Evolutionary conservation across 2,329 filamentous ascomycete species (phyloP), one percentile per base, ranked within the genome.

Genomic region (Alternaria angustiovoidea): DNA sequence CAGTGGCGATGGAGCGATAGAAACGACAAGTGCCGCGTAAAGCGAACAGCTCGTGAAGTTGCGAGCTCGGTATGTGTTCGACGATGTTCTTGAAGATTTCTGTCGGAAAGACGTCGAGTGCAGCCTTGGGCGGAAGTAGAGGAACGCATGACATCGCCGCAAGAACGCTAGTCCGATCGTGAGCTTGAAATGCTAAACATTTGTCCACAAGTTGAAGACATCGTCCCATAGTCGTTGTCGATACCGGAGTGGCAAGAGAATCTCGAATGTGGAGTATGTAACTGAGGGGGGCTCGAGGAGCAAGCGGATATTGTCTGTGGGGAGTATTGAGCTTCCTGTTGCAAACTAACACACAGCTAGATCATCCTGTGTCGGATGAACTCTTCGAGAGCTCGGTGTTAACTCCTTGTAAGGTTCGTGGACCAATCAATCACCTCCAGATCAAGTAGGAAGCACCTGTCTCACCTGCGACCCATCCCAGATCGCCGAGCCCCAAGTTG

Each of bases 401-500:
- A n/a, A 20, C 14, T 38, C 20, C 34, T 38, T 14, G 5, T 16
- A 9, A 49, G 1, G 16, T 26, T 36, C 12, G 20, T 9, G 20
- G 20, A 5, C 16, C 32, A 6, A 12, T 7, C 1, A 12, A 7
- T 14, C 12, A 49, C 20, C 20, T 1, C 24, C 5, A 24, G 30
- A 48, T 62, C 55, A 63, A 22, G 36, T 41, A 12, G 59, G 28
- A 14, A 63, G 44, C 3, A 57, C 53, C 51, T 65, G 54, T 7
- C 55, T 57, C n/a, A 58, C 57, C 32, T 67, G 64, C 26, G 47
- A 61, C 5, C 64, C 64, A 41, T 67, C 61, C 64, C 64, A 67
- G 18, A 65, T 61, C 9, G 54, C 22, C 16, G 59, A 53, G 16
- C 58, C 61, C 65, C 65, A 68, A 4, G 53, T 52, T 5, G 26